phyloP scores from a whole-genome alignment of 2,329 filamentous ascomycete genomes.

The Elsinoe necatrix region DNA sequence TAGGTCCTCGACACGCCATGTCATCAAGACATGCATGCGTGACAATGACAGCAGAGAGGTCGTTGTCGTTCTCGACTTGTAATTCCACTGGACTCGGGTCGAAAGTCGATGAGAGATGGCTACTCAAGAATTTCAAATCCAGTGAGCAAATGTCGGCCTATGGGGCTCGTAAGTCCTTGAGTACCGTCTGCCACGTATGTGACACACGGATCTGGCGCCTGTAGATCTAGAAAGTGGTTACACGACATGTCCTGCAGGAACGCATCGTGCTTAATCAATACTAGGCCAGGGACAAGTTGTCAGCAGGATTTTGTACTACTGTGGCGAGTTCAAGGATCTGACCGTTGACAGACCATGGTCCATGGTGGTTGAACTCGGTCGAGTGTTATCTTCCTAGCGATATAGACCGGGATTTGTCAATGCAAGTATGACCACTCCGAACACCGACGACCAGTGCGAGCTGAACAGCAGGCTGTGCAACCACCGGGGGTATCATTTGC shows the following conservation, averaged over 20 bases:
- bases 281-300: background rate
- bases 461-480: background rate
- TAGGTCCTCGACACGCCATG: background rate
- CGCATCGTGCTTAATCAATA: background rate
- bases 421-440: background rate
- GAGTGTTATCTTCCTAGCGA: background rate
- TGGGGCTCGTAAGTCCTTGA: background rate
- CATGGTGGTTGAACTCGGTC: background rate
- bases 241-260: conserved; percentile 10
- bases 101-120: background rate
- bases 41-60: background rate
- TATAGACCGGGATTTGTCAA: background rate
- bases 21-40: background rate
- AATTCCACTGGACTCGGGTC: background rate
- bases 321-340: background rate
- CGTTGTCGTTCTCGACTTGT: background rate
- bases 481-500: background rate
- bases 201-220: conserved; percentile 5
- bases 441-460: background rate
- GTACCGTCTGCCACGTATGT: conserved; percentile 9
- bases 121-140: background rate
- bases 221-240: background rate
- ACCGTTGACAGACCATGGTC: background rate
- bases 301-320: conserved; percentile 3
- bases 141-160: background rate